These are phyloP conservation scores for Sporothrix phasma DNA, from an alignment of 2,329 filamentous ascomycete species.

Conservation along the genomic window DNA sequence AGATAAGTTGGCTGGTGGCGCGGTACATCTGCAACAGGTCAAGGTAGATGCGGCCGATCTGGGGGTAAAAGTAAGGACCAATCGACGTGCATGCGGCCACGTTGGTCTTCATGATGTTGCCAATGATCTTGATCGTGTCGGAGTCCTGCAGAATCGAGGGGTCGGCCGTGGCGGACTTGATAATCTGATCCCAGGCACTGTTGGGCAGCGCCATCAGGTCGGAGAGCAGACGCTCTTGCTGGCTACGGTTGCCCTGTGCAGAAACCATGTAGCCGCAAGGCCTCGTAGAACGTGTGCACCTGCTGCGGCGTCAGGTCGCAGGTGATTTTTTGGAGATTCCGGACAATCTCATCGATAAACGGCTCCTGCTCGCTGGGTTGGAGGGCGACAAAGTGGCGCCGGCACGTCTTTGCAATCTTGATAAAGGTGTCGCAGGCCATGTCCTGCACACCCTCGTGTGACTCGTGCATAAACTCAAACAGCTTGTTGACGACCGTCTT, in stretches of 20 bases:
- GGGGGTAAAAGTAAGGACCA: constrained; percentile 93
- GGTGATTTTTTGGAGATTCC: constrained; percentile 91
- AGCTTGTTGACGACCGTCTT: constrained; percentile 99
- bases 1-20: constrained; percentile 92
- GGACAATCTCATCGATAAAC: constrained; percentile 97
- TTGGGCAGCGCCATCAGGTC: constrained; percentile 94
- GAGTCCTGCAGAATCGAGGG: constrained; percentile 80
- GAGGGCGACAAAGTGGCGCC: constrained; percentile 90
- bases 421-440: constrained; percentile 99
- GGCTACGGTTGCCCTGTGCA: constrained; percentile 87
- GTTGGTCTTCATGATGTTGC: constrained; percentile 99
- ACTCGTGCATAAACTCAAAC: constrained; percentile 99
- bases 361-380: constrained; percentile 91
- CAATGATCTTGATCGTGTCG: constrained; percentile 96
- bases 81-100: constrained; percentile 97
- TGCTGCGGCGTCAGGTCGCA: constrained; percentile 92
- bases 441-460: constrained; percentile 96
- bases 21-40: constrained; percentile 99
- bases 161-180: constrained; percentile 74
- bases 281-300: constrained; percentile 97
- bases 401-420: constrained; percentile 97
- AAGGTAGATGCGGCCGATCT: constrained; percentile 93
- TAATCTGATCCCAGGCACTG: constrained; percentile 90
- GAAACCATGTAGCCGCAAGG: constrained; percentile 99
- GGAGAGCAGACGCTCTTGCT: constrained; percentile 81